Percentiles rank a stretch among this genome's conserved stretches.
phyloP scores from a whole-genome alignment of 2,329 filamentous ascomycete species.

The Fusarium temperatum region DNA sequence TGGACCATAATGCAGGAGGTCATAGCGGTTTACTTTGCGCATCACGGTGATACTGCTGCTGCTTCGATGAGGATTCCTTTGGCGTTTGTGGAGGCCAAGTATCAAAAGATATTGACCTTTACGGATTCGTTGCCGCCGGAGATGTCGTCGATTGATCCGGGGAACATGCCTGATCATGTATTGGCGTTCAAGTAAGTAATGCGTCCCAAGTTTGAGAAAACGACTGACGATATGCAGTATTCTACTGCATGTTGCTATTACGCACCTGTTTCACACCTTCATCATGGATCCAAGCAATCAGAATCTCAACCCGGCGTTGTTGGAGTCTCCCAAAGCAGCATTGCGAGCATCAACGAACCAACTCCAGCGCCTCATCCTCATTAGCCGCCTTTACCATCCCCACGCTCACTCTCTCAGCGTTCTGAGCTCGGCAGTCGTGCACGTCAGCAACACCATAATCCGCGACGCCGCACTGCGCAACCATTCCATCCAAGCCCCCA shows the following conservation, averaged over 20 bases:
- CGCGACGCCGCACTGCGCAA: constrained; percentile 10
- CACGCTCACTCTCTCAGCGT: constrained; percentile 1
- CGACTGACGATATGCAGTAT: background rate
- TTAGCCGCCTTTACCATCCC: constrained; percentile 12
- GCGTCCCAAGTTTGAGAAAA: rapidly evolving
- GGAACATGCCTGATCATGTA: constrained; percentile 16
- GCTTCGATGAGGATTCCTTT: constrained; percentile 2
- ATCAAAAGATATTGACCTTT: constrained; percentile 13
- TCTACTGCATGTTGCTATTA: constrained; percentile 6
- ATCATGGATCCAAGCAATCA: constrained; percentile 9
- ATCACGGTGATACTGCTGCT: background rate
- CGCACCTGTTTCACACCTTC: constrained; percentile 2
- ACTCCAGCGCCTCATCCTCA: constrained; percentile 10
- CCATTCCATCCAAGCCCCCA: background rate
- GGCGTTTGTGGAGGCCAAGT: constrained; percentile 18
- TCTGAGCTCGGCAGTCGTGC: constrained; percentile 8
- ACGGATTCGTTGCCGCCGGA: constrained; percentile 9
- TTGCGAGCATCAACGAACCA: constrained; percentile 9
- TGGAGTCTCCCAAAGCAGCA: background rate
- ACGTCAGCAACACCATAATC: constrained; percentile 23
- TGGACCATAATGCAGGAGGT: constrained; percentile 33
- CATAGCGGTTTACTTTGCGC: constrained; percentile 20
- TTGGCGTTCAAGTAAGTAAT: constrained; percentile 5
- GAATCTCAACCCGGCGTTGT: background rate
- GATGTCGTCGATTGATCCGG: background rate